Base-by-base conservation (phyloP, 371 early-diverging fungal genomes). In the Rhizopus stolonifer region DNA sequence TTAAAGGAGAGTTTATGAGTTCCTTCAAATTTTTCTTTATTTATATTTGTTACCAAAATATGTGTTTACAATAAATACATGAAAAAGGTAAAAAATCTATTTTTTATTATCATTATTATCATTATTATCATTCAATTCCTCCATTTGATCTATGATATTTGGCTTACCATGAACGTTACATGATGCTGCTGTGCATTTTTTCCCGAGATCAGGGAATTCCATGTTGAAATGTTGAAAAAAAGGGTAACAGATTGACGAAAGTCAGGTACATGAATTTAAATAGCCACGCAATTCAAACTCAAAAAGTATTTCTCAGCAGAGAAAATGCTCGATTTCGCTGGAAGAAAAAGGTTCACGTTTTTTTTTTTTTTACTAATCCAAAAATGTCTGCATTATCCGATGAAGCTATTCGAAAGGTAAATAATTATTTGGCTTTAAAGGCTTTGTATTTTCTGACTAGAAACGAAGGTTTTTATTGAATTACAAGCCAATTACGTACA, bases 381-480 rank as follows among this genome's bases (percentile, higher is more conserved):
- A 33, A 15, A 23, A 77, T 77, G 77, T 61, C 73, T 11, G 50
- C 77, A 4, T 53, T 77, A 4, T 63, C 69, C 29, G 77, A 77
- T 64, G 77, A 77, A 40, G 57, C 77, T 26, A 77, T 77, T 42
- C 67, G 74, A 44, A 73, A 69, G 51, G 76, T 68, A 65, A 42
- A 17, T n/a, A n/a, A n/a, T n/a, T n/a, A n/a, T n/a, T n/a, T n/a
- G n/a, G n/a, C n/a, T n/a, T n/a, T n/a, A n/a, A n/a, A n/a, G n/a
- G n/a, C n/a, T n/a, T n/a, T n/a, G n/a, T n/a, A n/a, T n/a, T n/a
- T n/a, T n/a, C n/a, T n/a, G n/a, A n/a, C n/a, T n/a, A n/a, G n/a
- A n/a, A n/a, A n/a, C n/a, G 9, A 51, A 86, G 86, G 75, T 86
- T 36, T 74, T 84, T 59, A 74, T 81, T 10, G 83, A 86, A 60